Base-by-base conservation (phyloP, 208 protist genomes). In the Trypanosoma congolense region DNA sequence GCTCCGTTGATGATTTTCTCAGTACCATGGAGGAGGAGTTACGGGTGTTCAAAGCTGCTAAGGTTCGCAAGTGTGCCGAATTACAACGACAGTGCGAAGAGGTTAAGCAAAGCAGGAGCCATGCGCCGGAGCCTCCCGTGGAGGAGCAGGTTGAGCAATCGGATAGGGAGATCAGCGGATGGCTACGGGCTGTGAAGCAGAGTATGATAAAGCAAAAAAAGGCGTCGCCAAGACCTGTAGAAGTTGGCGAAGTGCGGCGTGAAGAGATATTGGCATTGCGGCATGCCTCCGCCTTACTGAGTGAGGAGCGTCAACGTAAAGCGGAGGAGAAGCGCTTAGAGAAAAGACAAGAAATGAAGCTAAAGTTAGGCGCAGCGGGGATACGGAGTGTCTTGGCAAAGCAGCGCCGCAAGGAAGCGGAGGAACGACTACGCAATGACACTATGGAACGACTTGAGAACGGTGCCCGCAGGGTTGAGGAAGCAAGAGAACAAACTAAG, bases 301-400 rank as follows among this genome's bases (percentile, higher is more conserved):
- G 70, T 44, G 82, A 88, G 42, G 82, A 93, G 61, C 76, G 87
- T 16, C 87, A 89, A 63, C 80, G 87, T 10, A 77, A 77, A 65
- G 87, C 87, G 1, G 80, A 93, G 50, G 82, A 93, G 65, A 73
- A 80, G 35, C 82, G 87, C 4, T 54, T 86, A 2, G 80, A 83
- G 33, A 56, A 77, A 33, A 43, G 87, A 35, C 71, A 86, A 31
- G 87, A 89, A 51, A 77, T 83, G 21, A 84, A 80, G 61, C 63
- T 71, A 25, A 83, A 79, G 56, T 75, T 72, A n/a, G 75, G 74
- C 61, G 56, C 65, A 10, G 83, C 77, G 0, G 77, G 77, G 16
- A 75, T 69, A 9, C 49, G 81, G 24, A 70, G 62, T 26, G 43
- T 73, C 42, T 63, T 66, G 28, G 87, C 73, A 9, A 87, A 84